Conservation (phyloP, 106 monocot genomes). For the Narthecium ossifragum region DNA sequence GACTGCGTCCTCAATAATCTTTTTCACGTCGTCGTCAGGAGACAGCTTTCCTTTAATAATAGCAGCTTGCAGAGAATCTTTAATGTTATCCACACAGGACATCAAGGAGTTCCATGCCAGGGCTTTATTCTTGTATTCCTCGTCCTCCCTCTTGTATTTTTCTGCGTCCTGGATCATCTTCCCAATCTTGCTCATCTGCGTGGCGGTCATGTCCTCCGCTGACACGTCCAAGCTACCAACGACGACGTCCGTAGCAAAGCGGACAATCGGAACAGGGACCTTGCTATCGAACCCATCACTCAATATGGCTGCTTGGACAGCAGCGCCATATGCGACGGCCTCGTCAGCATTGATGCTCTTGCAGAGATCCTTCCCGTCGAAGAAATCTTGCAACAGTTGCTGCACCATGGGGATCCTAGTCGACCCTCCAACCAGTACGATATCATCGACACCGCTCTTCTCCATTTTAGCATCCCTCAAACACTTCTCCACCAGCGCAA, state of each 20-base stretch:
- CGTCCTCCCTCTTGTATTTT: conserved; percentile 57
- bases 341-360: conserved; percentile 30
- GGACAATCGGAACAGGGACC: conserved; percentile 36
- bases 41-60: no score
- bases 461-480: conserved; percentile 17
- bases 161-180: conserved; percentile 49
- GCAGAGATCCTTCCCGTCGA: conserved; percentile 27
- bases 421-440: conserved; percentile 25
- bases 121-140: conserved; percentile 45
- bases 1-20: conserved; percentile 59
- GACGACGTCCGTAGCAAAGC: conserved; percentile 64
- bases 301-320: conserved; percentile 33
- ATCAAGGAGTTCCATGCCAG: conserved; percentile 38
- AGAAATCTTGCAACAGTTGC: conserved; percentile 24
- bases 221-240: conserved; percentile 68
- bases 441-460: conserved; percentile 15
- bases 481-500: conserved; percentile 14
- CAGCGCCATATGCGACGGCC: conserved; percentile 28
- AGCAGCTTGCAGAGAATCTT: conserved; percentile 35
- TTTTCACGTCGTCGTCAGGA: conserved; percentile 34
- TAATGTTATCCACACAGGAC: conserved; percentile 48
- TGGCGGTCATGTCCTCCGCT: conserved; percentile 60
- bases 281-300: conserved; percentile 50
- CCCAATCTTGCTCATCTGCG: conserved; percentile 56
- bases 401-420: conserved; percentile 35